Evolutionary conservation across 176 grass and related monocot genomes (phyloP).

Genomic region (Zoysia japonica): DNA sequence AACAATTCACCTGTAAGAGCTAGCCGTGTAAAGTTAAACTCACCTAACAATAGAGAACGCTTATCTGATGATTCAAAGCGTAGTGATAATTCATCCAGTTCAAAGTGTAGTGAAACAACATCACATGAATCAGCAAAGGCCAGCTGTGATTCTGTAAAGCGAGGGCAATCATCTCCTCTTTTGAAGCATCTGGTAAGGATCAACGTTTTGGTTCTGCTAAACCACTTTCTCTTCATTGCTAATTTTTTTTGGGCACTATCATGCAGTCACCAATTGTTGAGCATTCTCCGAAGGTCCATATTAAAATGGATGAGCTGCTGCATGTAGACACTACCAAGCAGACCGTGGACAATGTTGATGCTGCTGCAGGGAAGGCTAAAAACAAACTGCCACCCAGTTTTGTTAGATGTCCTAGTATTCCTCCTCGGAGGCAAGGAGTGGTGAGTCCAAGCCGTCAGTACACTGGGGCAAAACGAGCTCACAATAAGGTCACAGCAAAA

Average conservation of each 20-base stretch:
- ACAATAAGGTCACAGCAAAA: slow-evolving; percentile 41
- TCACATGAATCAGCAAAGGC: slow-evolving; percentile 53
- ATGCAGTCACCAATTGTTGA: slow-evolving; percentile 77
- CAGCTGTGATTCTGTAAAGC: slow-evolving; percentile 55
- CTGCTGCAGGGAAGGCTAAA: slow-evolving; percentile 43
- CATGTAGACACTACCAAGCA: slow-evolving; percentile 50
- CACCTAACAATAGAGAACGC: slow-evolving; percentile 58
- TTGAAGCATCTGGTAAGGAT: slow-evolving; percentile 74
- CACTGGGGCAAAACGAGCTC: slow-evolving; percentile 54
- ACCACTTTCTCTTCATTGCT: slow-evolving; percentile 31
- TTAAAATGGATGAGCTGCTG: slow-evolving; percentile 44
- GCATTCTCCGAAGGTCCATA: slow-evolving; percentile 56
- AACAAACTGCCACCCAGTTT: slow-evolving; percentile 46
- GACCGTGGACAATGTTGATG: slow-evolving; percentile 39
- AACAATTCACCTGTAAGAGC: slow-evolving; percentile 71
- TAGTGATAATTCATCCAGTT: slow-evolving; percentile 64
- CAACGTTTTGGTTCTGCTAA: slow-evolving; percentile 30
- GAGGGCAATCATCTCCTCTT: slow-evolving; percentile 47
- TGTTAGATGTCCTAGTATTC: slow-evolving; percentile 46
- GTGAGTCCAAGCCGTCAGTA: slow-evolving; percentile 52
- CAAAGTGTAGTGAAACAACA: slow-evolving; percentile 61
- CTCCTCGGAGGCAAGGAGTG: slow-evolving; percentile 37
- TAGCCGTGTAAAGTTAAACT: slow-evolving; percentile 52
- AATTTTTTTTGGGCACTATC: slow-evolving; percentile 33
- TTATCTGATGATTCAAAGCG: slow-evolving; percentile 54